phyloP scores from a whole-genome alignment of 441 rosid species.

The Populus hybrid region DNA sequence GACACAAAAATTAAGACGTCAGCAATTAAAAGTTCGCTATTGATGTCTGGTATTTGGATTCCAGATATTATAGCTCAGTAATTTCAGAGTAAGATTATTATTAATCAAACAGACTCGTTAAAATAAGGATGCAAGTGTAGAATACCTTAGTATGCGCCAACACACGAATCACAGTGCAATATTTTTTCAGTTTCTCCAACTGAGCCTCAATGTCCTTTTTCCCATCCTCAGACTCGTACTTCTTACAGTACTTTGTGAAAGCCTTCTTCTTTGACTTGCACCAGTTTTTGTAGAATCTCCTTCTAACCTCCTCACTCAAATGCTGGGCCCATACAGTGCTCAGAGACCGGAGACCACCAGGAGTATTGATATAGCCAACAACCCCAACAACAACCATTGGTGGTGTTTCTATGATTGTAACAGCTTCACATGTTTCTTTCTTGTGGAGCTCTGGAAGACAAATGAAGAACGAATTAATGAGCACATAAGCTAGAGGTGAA shows the following conservation, averaged over 20 bases:
- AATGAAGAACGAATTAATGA: background rate
- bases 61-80: background rate
- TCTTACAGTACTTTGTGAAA: conserved; percentile 61
- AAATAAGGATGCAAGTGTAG: background rate
- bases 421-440: conserved; percentile 89
- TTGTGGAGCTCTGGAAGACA: conserved; percentile 78
- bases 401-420: conserved; percentile 76
- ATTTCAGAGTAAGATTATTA: background rate
- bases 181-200: conserved; percentile 77
- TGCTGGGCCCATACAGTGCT: conserved; percentile 93
- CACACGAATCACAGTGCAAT: conserved; percentile 60
- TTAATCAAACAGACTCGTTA: no score
- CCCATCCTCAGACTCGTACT: conserved; percentile 61
- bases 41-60: background rate
- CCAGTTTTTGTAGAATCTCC: conserved; percentile 92
- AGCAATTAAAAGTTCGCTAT: background rate
- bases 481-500: background rate
- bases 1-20: no score
- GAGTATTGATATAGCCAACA: conserved; percentile 75
- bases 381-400: conserved; percentile 84
- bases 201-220: conserved; percentile 59
- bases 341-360: conserved; percentile 64
- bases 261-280: conserved; percentile 93
- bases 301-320: conserved; percentile 77
- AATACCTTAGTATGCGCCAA: conserved; percentile 62